Conservation (phyloP, 441 rosid species). For the Gossypium schwendimanii region DNA sequence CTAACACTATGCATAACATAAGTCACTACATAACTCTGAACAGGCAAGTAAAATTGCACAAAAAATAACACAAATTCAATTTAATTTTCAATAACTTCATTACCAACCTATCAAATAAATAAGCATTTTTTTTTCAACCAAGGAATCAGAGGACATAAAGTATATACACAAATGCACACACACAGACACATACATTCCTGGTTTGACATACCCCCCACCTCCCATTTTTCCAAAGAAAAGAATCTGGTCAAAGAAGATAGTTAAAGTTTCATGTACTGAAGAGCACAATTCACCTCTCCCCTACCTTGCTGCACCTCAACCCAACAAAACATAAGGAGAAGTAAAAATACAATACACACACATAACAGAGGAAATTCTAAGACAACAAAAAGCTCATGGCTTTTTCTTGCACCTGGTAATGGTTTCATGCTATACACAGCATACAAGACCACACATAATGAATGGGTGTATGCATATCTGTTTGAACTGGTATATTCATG, state of each 20-base stretch:
- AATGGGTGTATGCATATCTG: background rate
- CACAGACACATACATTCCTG: background rate
- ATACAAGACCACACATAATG: background rate
- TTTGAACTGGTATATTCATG: background rate
- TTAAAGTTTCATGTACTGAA: background rate
- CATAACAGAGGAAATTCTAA: background rate
- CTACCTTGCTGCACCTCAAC: background rate
- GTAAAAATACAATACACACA: background rate
- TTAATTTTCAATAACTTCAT: constrained; percentile 1
- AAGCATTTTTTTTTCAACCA: background rate
- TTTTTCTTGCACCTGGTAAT: constrained; percentile 7
- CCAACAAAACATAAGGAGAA: background rate
- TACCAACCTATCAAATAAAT: background rate
- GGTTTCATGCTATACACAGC: background rate
- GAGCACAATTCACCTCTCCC: background rate
- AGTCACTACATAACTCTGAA: background rate
- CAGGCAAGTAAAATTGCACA: background rate
- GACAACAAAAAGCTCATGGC: background rate
- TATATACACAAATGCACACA: too few species aligned
- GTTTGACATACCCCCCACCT: background rate
- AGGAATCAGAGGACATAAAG: too few species aligned
- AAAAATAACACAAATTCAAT: background rate
- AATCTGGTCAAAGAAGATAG: background rate
- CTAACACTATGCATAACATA: background rate
- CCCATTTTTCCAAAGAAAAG: background rate